phyloP scores from a whole-genome alignment of 1,284 basidiomycete species.

The Trichosporon coremiiforme region DNA sequence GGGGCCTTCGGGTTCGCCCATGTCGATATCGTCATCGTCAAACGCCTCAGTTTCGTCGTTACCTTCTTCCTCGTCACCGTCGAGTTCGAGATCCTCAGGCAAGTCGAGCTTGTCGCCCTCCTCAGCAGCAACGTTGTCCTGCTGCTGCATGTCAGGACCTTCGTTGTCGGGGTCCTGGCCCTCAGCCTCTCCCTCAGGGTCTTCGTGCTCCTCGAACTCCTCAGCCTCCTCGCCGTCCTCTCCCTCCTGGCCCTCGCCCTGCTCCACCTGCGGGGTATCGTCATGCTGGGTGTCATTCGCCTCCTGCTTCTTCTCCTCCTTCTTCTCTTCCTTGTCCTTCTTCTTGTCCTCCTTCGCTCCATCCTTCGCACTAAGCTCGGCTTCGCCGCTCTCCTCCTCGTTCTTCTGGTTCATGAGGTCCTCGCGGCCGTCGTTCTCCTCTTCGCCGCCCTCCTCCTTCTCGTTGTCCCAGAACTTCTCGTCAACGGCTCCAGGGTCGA shows the following conservation, averaged over 20 bases:
- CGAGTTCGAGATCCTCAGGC: constrained; percentile 76
- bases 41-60: constrained; percentile 53
- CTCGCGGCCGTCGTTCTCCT: constrained; percentile 51
- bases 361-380: constrained; percentile 78
- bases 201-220: constrained; percentile 45
- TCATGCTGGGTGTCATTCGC: constrained; percentile 44
- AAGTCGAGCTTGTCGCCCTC: constrained; percentile 79
- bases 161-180: constrained; percentile 37
- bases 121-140: constrained; percentile 65
- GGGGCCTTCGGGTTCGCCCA: constrained; percentile 36
- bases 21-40: constrained; percentile 34
- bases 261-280: constrained; percentile 37
- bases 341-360: constrained; percentile 52
- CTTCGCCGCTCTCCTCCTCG: constrained; percentile 57
- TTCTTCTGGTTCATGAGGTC: constrained; percentile 57
- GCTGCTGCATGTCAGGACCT: constrained; percentile 53
- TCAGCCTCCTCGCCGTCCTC: constrained; percentile 41
- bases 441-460: constrained; percentile 56
- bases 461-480: constrained; percentile 98
- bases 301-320: constrained; percentile 48
- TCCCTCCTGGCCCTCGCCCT: constrained; percentile 39
- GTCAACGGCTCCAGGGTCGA: constrained; percentile 85
- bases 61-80: constrained; percentile 57
- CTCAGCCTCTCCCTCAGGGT: constrained; percentile 57
- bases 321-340: constrained; percentile 54